These are phyloP conservation scores for Pouteria glomerata DNA, from an alignment of 148 eudicot genomes.

Conservation along the genomic window DNA sequence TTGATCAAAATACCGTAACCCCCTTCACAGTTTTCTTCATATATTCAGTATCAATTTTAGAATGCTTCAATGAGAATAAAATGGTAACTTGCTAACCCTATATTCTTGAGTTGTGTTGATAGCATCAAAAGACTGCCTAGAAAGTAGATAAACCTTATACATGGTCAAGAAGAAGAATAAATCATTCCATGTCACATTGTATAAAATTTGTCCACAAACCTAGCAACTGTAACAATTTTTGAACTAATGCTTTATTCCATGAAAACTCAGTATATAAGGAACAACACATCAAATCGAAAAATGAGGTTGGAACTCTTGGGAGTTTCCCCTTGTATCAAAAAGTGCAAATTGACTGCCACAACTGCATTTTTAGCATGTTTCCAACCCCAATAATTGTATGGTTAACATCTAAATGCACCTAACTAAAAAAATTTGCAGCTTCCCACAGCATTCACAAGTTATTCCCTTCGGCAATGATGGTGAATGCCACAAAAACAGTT, in stretches of 20 bases:
- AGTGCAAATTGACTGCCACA: slow-evolving; percentile 5
- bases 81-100: neutral
- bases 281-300: slow-evolving; percentile 11
- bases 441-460: slow-evolving; percentile 11
- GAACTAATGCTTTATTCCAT: slow-evolving; percentile 18
- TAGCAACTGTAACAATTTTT: neutral
- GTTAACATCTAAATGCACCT: slow-evolving; percentile 5
- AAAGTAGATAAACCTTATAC: neutral
- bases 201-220: neutral
- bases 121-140: neutral
- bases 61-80: neutral
- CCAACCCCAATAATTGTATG: slow-evolving; percentile 4
- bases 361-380: too few species aligned
- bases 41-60: neutral
- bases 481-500: neutral
- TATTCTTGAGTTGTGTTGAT: neutral
- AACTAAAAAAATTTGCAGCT: neutral
- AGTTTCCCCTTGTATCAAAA: neutral
- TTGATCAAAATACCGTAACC: neutral
- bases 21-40: neutral
- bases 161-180: neutral
- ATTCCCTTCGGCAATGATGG: slow-evolving; percentile 4
- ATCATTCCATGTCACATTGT: neutral
- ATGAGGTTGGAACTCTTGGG: slow-evolving; percentile 9
- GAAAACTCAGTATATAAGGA: slow-evolving; percentile 12